Evolutionary conservation across 805 yeast species (phyloP).

Genomic region (Scheffersomyces ergatensis): DNA sequence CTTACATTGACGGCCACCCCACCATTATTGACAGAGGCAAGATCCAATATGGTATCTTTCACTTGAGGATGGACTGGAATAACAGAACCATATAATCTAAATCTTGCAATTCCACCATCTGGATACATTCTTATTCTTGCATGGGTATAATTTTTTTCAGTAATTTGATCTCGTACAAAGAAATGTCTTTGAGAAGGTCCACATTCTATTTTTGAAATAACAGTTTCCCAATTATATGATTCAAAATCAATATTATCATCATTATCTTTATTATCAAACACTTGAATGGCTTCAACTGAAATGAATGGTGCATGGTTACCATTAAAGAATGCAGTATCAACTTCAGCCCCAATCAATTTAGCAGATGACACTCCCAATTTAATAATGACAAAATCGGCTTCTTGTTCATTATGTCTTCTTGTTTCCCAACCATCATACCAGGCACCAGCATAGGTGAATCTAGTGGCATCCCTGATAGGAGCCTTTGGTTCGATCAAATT

Average conservation of each 20-base stretch:
- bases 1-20: conserved; percentile 82
- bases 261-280: conserved; percentile 30
- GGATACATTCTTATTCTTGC: conserved; percentile 90
- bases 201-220: conserved; percentile 73
- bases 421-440: conserved; percentile 99
- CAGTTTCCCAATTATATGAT: conserved; percentile 60
- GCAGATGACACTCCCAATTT: conserved; percentile 85
- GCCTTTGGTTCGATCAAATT: conserved; percentile 79
- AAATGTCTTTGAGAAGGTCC: conserved; percentile 89
- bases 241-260: conserved; percentile 22
- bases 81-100: conserved; percentile 84
- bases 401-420: conserved; percentile 82
- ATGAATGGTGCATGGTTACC: conserved; percentile 95
- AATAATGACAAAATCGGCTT: conserved; percentile 84
- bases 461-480: conserved; percentile 79
- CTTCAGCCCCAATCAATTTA: conserved; percentile 73
- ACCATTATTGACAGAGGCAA: conserved; percentile 82
- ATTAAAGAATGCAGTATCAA: conserved; percentile 90
- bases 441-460: conserved; percentile 82
- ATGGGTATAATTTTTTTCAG: conserved; percentile 69
- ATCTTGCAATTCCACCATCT: conserved; percentile 97
- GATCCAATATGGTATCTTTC: conserved; percentile 51
- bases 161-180: conserved; percentile 59
- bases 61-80: conserved; percentile 51
- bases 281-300: conserved; percentile 69